A percentile compares a stretch with the other conserved stretches of the same genome.
phyloP scores from a whole-genome alignment of 441 rosid genomes.

The Euphorbia schlechtendalii region DNA sequence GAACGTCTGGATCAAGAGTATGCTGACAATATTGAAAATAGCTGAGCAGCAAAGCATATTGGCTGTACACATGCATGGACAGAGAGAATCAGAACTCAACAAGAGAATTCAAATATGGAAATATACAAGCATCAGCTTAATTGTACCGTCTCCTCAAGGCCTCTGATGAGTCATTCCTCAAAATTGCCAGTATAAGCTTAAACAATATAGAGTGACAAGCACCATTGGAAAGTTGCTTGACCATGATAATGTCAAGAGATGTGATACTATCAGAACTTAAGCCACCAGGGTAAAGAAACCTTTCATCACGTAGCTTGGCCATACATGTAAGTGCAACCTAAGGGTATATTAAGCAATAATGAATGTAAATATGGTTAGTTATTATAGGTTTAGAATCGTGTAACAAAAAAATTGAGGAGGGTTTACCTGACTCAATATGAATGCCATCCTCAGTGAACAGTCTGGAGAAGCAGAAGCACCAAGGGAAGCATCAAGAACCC shows the following conservation, averaged over 20 bases:
- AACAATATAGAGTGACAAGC: conserved; percentile 82
- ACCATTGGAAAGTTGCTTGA: conserved; percentile 84
- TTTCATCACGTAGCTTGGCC: conserved; percentile 93
- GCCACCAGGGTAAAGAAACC: conserved; percentile 60
- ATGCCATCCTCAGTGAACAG: conserved; percentile 93
- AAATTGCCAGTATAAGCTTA: conserved; percentile 83
- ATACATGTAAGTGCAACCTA: conserved; percentile 97
- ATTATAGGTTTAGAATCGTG: conserved; percentile 6
- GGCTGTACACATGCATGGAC: conserved; percentile 38
- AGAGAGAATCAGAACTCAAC: conserved; percentile 20
- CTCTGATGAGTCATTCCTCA: conserved; percentile 92
- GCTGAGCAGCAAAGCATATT: conserved; percentile 88
- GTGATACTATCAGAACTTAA: conserved; percentile 69
- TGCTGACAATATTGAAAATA: conserved; percentile 97
- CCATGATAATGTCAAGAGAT: conserved; percentile 75
- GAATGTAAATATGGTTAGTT: no score
- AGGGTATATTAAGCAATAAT: conserved; percentile 19
- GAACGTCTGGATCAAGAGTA: conserved; percentile 79
- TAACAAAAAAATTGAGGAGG: no score
- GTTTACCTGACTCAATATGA: conserved; percentile 66
- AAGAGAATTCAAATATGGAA: conserved; percentile 5
- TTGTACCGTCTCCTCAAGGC: conserved; percentile 93
- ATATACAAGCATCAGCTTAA: conserved; percentile 14
- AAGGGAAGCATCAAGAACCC: conserved; percentile 90
- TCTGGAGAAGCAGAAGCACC: conserved; percentile 95